A percentile compares a stretch with the other conserved stretches of the same genome.
phyloP scores from a whole-genome alignment of 2,329 filamentous ascomycete genomes.

The Aspergillus spinulosporus region DNA sequence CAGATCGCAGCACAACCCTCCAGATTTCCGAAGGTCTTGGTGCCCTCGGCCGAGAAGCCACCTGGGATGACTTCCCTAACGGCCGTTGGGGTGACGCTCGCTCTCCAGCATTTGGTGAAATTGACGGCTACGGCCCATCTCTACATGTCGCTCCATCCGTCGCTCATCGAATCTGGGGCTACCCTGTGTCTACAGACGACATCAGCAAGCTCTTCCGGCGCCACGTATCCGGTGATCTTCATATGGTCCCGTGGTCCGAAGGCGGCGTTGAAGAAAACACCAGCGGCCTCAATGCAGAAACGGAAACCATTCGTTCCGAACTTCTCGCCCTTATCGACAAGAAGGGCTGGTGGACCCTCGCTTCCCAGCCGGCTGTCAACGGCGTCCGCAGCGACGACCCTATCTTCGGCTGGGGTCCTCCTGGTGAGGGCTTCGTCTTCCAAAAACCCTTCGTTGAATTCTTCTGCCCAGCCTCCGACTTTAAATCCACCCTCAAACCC shows the following conservation, averaged over 20 bases:
- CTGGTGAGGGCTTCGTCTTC: slow-evolving; percentile 84
- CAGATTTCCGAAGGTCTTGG: slow-evolving; percentile 95
- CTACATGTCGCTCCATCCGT: slow-evolving; percentile 85
- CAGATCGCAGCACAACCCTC: slow-evolving; percentile 78
- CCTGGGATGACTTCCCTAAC: slow-evolving; percentile 98
- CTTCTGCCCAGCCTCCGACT: slow-evolving; percentile 77
- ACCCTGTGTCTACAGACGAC: slow-evolving; percentile 68
- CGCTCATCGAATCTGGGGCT: slow-evolving; percentile 81
- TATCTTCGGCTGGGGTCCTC: slow-evolving; percentile 91
- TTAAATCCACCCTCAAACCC: slow-evolving; percentile 61
- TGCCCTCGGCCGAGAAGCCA: slow-evolving; percentile 84
- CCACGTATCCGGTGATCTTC: slow-evolving; percentile 76
- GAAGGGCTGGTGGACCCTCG: slow-evolving; percentile 92
- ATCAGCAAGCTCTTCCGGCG: slow-evolving; percentile 78
- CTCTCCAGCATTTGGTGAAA: slow-evolving; percentile 91
- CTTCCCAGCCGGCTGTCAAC: slow-evolving; percentile 91
- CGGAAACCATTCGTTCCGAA: slow-evolving; percentile 72
- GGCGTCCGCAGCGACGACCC: slow-evolving; percentile 73
- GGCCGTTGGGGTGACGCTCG: slow-evolving; percentile 92
- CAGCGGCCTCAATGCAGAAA: slow-evolving; percentile 66
- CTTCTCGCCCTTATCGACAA: slow-evolving; percentile 73
- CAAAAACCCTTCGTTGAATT: slow-evolving; percentile 98
- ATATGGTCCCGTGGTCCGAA: slow-evolving; percentile 91
- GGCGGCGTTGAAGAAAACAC: slow-evolving; percentile 59
- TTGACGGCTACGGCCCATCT: slow-evolving; percentile 96